Evolutionary conservation across 176 grass and related monocot genomes (phyloP).

Genomic region (Oryza glaberrima): DNA sequence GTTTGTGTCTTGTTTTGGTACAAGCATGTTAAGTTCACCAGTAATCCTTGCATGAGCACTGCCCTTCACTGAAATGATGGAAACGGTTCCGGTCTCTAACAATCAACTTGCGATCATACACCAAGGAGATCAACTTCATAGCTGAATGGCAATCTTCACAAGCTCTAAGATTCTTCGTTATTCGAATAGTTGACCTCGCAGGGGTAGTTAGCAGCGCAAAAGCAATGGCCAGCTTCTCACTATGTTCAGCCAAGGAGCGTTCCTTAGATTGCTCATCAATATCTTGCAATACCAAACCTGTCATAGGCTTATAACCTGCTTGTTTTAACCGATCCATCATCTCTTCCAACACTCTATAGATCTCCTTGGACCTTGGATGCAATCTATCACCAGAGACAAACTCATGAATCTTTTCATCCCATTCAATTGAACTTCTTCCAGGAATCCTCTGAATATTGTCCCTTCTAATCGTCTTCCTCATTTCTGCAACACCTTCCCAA

Average conservation of each 20-base stretch:
- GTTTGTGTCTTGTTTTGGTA: constrained; percentile 1
- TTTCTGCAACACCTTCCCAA: constrained; percentile 66
- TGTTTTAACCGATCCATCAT: constrained; percentile 60
- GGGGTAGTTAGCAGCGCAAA: constrained; percentile 68
- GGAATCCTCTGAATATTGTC: constrained; percentile 60
- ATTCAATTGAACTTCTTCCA: constrained; percentile 73
- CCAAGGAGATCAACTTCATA: constrained; percentile 59
- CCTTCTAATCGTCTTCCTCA: constrained; percentile 60
- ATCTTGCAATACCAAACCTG: constrained; percentile 67
- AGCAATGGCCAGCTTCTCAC: constrained; percentile 73
- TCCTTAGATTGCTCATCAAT: constrained; percentile 62
- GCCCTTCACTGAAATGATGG: constrained; percentile 66
- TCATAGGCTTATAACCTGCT: constrained; percentile 65
- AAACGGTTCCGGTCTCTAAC: constrained; percentile 72
- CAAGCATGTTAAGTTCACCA: constrained; percentile 50
- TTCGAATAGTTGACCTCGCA: constrained; percentile 55
- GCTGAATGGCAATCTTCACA: constrained; percentile 79
- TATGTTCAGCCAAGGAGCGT: constrained; percentile 59
- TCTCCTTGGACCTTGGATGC: constrained; percentile 57
- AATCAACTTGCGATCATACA: constrained; percentile 62
- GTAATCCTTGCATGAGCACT: constrained; percentile 75
- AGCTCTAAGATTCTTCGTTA: constrained; percentile 74
- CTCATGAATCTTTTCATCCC: constrained; percentile 46
- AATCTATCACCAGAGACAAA: constrained; percentile 65
- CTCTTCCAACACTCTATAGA: constrained; percentile 59